Base-by-base conservation (phyloP, 140 eudicot genomes). In the Eryngium alpinum region DNA sequence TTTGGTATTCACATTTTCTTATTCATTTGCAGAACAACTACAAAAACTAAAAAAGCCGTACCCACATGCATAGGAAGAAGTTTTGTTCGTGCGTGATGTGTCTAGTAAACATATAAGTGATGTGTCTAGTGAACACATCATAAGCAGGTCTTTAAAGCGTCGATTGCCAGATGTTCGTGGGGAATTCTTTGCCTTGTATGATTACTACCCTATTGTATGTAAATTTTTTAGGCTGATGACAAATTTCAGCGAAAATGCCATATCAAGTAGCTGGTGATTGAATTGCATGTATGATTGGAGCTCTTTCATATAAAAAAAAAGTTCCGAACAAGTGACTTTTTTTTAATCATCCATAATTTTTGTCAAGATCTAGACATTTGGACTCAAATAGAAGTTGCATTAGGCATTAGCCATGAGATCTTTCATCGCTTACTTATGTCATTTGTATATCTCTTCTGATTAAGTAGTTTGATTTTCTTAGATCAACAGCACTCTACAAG, bases 11-110 rank as follows among this genome's bases (percentile, higher is more conserved):
- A 31, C 24, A 18, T 50, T 51, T 17, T 76, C 18, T 16, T 75
- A 49, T n/a, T 76, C 46, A 15, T 24, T 75, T 75, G n/a, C 80
- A 76, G 80, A 76, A 76, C 67, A 76, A 76, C 67, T 76, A 27
- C 66, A 76, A 52, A 76, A 28, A 66, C 67, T 76, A 19, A 33
- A 76, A 12, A 76, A 25, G 80, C 49, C 29, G 80, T 27, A 57
- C 33, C 28, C 80, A 17, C 65, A 50, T 52, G 38, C 28, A 76
- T 50, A 51, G 46, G 51, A 34, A 19, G 49, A 18, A 18, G 19
- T 4, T 50, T 5, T 3, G 14, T 28, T 76, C 43, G 18, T 75
- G 27, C 25, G 5, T 70, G 27, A 70, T 75, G 7, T 75, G 79
- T 22, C 79, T 49, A 46, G n/a, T 49, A 43, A 27, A 12, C 9